Percentiles rank a stretch among this genome's conserved stretches.
Evolutionary conservation across 306 rosid species (phyloP).

Genomic region (Hippophae rhamnoides): DNA sequence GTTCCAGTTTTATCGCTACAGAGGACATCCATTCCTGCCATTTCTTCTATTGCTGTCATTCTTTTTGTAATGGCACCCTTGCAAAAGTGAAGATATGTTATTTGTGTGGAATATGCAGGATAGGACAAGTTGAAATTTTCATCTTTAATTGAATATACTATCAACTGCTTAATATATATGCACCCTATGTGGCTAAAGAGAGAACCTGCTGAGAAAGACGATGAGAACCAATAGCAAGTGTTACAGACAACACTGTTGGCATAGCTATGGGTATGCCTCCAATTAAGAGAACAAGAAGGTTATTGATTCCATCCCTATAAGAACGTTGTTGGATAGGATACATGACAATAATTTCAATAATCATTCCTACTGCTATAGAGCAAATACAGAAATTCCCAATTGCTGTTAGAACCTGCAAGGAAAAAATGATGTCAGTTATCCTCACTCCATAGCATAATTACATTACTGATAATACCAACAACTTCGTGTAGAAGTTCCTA

Average conservation of each 20-base stretch:
- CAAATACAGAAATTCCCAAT: constrained; percentile 89
- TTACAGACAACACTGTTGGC: constrained; percentile 87
- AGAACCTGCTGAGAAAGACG: constrained; percentile 82
- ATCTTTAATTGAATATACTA: background rate
- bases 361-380: constrained; percentile 81
- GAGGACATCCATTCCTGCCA: constrained; percentile 93
- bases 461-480: too few species aligned
- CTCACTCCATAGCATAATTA: background rate
- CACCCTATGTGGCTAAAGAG: background rate
- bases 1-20: constrained; percentile 95
- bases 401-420: constrained; percentile 70
- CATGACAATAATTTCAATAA: constrained; percentile 82
- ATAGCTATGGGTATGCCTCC: constrained; percentile 96
- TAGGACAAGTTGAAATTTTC: background rate
- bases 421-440: constrained; percentile 4
- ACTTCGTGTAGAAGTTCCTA: too few species aligned
- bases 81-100: constrained; percentile 1
- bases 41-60: constrained; percentile 94
- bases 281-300: constrained; percentile 86
- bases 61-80: constrained; percentile 88
- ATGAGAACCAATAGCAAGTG: constrained; percentile 86
- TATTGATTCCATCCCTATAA: constrained; percentile 80
- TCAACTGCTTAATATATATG: constrained; percentile 4
- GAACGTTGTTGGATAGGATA: constrained; percentile 65
- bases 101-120: background rate